A percentile compares a stretch with the other conserved stretches of the same genome.
These are phyloP conservation scores for Penicillium psychrosexuale DNA, from an alignment of 2,329 filamentous ascomycete genomes.

Conservation along the genomic window DNA sequence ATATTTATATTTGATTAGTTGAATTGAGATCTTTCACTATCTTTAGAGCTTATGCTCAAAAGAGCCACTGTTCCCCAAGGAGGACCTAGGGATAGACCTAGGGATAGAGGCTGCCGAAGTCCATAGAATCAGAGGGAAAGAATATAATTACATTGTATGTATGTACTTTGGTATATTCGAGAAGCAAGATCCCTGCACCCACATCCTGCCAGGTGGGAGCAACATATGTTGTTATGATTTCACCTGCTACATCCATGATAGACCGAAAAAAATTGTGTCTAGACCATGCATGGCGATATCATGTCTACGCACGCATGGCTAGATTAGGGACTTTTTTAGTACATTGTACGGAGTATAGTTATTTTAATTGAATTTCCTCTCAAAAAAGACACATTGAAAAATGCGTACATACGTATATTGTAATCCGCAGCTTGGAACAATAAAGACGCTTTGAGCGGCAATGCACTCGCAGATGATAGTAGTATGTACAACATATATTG, in stretches of 20 bases:
- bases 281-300: background rate
- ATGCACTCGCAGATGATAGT: background rate
- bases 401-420: background rate
- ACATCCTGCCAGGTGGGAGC: slow-evolving; percentile 1
- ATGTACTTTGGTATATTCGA: background rate
- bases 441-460: background rate
- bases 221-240: background rate
- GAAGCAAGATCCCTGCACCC: slow-evolving; percentile 4
- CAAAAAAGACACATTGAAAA: background rate
- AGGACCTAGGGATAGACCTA: background rate
- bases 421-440: background rate
- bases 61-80: background rate
- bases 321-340: background rate
- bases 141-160: background rate
- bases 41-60: background rate
- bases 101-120: background rate
- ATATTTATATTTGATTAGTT: background rate
- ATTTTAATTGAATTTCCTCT: background rate
- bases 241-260: slow-evolving; percentile 1
- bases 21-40: background rate
- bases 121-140: background rate
- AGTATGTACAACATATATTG: background rate
- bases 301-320: background rate
- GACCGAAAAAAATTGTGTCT: background rate
- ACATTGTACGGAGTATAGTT: background rate